Evolutionary conservation across 306 rosid species (phyloP), one percentile per base, ranked within the genome.

Genomic region (Cucurbita argyrosperma): DNA sequence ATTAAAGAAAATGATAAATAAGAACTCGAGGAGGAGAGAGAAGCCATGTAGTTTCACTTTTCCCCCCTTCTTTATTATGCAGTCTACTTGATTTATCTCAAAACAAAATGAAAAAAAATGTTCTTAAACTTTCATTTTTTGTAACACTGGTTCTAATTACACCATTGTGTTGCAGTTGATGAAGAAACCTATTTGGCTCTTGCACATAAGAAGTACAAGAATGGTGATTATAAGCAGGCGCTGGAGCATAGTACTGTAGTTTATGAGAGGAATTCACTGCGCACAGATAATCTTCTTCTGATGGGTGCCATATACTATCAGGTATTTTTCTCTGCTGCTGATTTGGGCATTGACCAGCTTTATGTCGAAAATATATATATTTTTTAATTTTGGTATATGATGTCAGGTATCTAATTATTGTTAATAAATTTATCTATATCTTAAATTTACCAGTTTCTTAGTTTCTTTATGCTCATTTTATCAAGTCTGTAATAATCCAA

Each of bases 271-370:
- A 91, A 81, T 83, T 87, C 93, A 0, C 87, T 84, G 62, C 97
- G 97, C 62, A 88, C 99, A 0, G 99, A 95, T 79, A 95, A 95
- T 76, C 86, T 95, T 74, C 90, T 95, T 75, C 96, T 95, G 26
- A 79, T 91, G 86, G 99, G 99, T 67, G 99, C 99, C 80, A 82
- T 88, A 57, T 92, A 91, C 77, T 95, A 91, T 83, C 99, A 95
- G 99, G 99, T 95, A 80, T 67, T n/a, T 45, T 56, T 11, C 54
- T 59, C 47, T 18, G 39, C 8, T 54, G 16, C n/a, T n/a, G 35
- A 3, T 66, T 15, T 1, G 47, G 63, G 14, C 16, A 4, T 4
- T 23, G 18, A 16, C 54, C 56, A 30, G 7, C 66, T 12, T 49
- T 4, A 5, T 68, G 19, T 4, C 5, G 0, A 26, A 37, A 64